phyloP scores from a whole-genome alignment of 1,284 basidiomycete species.

The Sporisorium scitamineum region DNA sequence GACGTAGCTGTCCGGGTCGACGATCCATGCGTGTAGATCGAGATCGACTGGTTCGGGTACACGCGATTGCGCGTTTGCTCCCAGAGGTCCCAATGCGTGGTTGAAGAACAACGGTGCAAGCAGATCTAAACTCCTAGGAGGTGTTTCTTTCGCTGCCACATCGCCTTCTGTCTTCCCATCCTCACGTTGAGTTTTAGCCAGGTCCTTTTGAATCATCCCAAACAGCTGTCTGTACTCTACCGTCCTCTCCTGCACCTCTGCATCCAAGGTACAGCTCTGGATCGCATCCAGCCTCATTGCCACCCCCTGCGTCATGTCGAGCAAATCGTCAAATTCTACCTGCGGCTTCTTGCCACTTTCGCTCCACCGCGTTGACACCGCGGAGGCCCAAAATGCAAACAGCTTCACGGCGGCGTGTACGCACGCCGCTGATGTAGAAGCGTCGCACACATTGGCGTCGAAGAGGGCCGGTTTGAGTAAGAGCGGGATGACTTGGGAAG shows the following conservation, averaged over 20 bases:
- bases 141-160: background rate
- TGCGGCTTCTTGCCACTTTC: constrained; percentile 76
- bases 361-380: constrained; percentile 81
- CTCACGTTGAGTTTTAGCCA: constrained; percentile 69
- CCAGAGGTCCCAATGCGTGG: constrained; percentile 89
- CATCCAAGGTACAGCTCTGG: constrained; percentile 73
- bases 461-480: constrained; percentile 72
- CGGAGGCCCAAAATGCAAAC: constrained; percentile 84
- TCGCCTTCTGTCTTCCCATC: background rate
- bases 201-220: constrained; percentile 82
- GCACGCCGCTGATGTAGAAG: constrained; percentile 71
- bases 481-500: constrained; percentile 68
- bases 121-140: constrained; percentile 87
- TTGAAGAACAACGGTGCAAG: constrained; percentile 83
- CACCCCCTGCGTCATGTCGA: constrained; percentile 76
- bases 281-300: constrained; percentile 75
- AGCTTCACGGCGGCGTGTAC: constrained; percentile 87
- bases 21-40: constrained; percentile 86
- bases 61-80: constrained; percentile 80
- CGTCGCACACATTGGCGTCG: constrained; percentile 33
- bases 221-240: constrained; percentile 84
- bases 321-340: constrained; percentile 74
- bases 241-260: constrained; percentile 92
- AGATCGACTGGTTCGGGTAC: constrained; percentile 84
- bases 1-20: constrained; percentile 71